Base-by-base conservation (phyloP, 176 grass and related monocot genomes). In the Juncus inflexus region DNA sequence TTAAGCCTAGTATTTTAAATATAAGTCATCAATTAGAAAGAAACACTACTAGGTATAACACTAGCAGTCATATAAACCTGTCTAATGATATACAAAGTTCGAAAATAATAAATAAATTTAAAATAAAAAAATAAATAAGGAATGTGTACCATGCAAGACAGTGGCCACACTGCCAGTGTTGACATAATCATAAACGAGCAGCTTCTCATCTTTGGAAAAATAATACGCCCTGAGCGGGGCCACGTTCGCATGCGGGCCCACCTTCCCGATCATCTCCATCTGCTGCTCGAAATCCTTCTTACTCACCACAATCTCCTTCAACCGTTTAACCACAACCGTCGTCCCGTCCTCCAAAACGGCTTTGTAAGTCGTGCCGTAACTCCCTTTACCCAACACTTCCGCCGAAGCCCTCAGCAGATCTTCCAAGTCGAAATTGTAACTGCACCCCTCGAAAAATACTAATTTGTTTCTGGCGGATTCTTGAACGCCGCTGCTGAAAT, bases 161-260 rank as follows among this genome's bases (percentile, higher is more conserved):
- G 78, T 15, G 37, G 80, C 81, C 8, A 99, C 81, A 79, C 83
- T 99, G 62, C 94, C 88, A 72, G 74, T 58, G 28, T 77, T 79
- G 37, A 84, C 57, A 76, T 86, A 89, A 65, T 99, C 94, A 99
- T 82, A 99, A 63, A 99, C 89, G 7, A 99, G 81, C 47, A 99
- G 83, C 45, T 99, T 99, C 58, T 99, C 94, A 80, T 99, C 94
- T 55, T 99, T 99, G 54, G 94, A 99, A 76, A 91, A 99, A 73
- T 99, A 99, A 58, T 99, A 99, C 73, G 94, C 88, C 74, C 85
- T 79, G 71, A 99, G 74, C 2, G 94, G 87, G 42, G 86, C 49
- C 54, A 99, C 72, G 84, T 92, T 89, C 41, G 84, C 82, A 50
- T 99, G 94, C 49, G 80, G 85, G 7, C 83, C 57, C 78, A 89